Conservation (phyloP, 768 basidiomycete species). For the Agrocybe praecox region DNA sequence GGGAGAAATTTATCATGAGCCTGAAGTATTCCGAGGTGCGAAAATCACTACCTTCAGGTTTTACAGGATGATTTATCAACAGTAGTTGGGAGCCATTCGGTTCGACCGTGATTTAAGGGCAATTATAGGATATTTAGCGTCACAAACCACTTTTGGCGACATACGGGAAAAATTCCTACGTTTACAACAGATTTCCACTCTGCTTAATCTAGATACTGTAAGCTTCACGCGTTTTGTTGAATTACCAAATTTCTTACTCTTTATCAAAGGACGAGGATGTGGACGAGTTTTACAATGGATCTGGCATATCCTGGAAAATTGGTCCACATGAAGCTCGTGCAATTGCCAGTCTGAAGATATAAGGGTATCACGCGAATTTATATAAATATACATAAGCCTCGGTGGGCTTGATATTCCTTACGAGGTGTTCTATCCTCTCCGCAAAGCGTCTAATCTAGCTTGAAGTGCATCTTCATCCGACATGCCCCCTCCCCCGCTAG, state of each 20-base stretch:
- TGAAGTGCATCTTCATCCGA: slow-evolving; percentile 94
- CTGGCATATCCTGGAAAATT: slow-evolving; percentile 89
- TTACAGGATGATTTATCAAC: not conserved
- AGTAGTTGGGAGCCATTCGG: slow-evolving; percentile 90
- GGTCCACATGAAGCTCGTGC: slow-evolving; percentile 75
- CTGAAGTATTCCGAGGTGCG: slow-evolving; percentile 86
- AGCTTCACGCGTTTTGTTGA: slow-evolving; percentile 24
- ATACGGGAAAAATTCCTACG: slow-evolving; percentile 90
- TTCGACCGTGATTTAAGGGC: slow-evolving; percentile 92
- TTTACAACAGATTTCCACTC: slow-evolving; percentile 89
- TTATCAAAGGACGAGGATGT: slow-evolving; percentile 85
- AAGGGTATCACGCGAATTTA: slow-evolving; percentile 12
- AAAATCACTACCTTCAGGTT: not conserved
- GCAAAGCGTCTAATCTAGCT: slow-evolving; percentile 88
- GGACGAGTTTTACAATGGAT: slow-evolving; percentile 92
- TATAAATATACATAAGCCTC: not conserved
- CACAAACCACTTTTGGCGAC: slow-evolving; percentile 89
- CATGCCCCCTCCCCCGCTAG: slow-evolving; percentile 41
- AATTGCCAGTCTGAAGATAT: slow-evolving; percentile 62
- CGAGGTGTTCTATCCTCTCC: slow-evolving; percentile 52
- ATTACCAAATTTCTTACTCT: slow-evolving; percentile 6
- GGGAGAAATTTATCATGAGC: slow-evolving; percentile 86
- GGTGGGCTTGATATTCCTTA: not conserved
- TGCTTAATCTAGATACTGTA: slow-evolving; percentile 86
- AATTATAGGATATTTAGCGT: slow-evolving; percentile 79